phyloP scores from a whole-genome alignment of 805 yeast species.

The Torulaspora indica region DNA sequence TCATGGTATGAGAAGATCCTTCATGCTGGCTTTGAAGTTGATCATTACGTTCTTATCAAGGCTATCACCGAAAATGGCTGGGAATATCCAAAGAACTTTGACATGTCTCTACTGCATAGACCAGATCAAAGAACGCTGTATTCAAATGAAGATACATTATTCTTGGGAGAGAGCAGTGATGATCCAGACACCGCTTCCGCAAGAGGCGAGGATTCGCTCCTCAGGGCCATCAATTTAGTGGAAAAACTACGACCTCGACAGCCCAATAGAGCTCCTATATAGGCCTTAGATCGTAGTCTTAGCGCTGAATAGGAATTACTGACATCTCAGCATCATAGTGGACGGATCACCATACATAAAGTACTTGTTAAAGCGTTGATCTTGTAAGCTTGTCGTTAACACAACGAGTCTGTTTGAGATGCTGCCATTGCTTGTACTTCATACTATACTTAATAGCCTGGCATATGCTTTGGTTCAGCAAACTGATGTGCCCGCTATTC shows the following conservation, averaged over 20 bases:
- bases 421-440: neutral
- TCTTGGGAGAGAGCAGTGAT: constrained; percentile 9
- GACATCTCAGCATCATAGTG: neutral
- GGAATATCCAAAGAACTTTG: constrained; percentile 25
- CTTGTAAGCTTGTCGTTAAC: too few species aligned
- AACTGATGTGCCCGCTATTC: constrained; percentile 18
- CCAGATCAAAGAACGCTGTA: constrained; percentile 2
- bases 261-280: neutral
- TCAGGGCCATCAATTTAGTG: constrained; percentile 7
- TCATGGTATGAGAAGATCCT: constrained; percentile 29
- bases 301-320: neutral
- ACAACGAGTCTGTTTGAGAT: neutral
- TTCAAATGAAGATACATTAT: constrained; percentile 7
- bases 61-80: constrained; percentile 21
- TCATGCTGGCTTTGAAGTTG: constrained; percentile 23
- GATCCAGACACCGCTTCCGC: neutral
- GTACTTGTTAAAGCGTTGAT: neutral
- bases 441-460: neutral
- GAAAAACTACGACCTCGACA: neutral
- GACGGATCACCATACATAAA: neutral
- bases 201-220: constrained; percentile 3
- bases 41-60: constrained; percentile 21
- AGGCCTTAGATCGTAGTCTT: neutral
- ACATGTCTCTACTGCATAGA: constrained; percentile 14
- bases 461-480: constrained; percentile 4